A percentile compares a stretch with the other conserved stretches of the same genome.
These are phyloP conservation scores for Geranomyces variabilis DNA, from an alignment of 192 early-diverging fungal species.

Conservation along the genomic window DNA sequence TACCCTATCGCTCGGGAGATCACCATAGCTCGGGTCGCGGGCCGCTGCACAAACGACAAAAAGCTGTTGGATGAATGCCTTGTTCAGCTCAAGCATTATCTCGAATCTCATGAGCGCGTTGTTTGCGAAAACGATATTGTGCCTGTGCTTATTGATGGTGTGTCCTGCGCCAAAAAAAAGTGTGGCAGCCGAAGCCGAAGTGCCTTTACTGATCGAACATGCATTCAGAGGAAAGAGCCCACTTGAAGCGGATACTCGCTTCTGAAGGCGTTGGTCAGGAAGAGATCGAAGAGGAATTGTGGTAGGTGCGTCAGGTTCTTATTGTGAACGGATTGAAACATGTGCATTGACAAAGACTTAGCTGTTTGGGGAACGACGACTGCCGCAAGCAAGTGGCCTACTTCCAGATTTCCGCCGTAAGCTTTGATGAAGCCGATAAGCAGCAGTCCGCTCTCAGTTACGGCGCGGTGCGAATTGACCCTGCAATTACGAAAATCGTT, in stretches of 20 bases:
- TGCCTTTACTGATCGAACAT: slow-evolving; percentile 6
- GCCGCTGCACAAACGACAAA: slow-evolving; percentile 63
- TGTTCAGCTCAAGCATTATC: slow-evolving; percentile 64
- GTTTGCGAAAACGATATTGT: slow-evolving; percentile 74
- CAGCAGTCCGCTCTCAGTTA: background rate
- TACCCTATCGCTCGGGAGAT: slow-evolving; percentile 61
- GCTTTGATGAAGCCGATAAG: slow-evolving; percentile 3
- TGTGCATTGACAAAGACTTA: no score
- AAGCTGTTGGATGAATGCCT: slow-evolving; percentile 59
- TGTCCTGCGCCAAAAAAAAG: background rate
- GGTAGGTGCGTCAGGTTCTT: no score
- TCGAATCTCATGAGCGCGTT: slow-evolving; percentile 63
- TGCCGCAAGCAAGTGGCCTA: slow-evolving; percentile 39
- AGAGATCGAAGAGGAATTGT: slow-evolving; percentile 44
- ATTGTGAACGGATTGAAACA: slow-evolving; percentile 22
- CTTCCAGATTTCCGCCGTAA: slow-evolving; percentile 57
- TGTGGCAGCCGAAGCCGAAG: slow-evolving; percentile 49
- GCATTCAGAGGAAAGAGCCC: slow-evolving; percentile 19
- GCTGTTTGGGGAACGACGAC: background rate
- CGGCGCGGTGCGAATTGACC: slow-evolving; percentile 48
- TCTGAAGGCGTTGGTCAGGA: slow-evolving; percentile 41
- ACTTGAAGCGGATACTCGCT: background rate
- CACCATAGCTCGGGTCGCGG: slow-evolving; percentile 69
- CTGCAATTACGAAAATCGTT: slow-evolving; percentile 60
- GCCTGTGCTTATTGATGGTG: slow-evolving; percentile 66